Percentiles rank a stretch among this genome's conserved stretches.
Evolutionary conservation across 352 stramenopile genomes (phyloP).

Genomic region (Pythium sp.): DNA sequence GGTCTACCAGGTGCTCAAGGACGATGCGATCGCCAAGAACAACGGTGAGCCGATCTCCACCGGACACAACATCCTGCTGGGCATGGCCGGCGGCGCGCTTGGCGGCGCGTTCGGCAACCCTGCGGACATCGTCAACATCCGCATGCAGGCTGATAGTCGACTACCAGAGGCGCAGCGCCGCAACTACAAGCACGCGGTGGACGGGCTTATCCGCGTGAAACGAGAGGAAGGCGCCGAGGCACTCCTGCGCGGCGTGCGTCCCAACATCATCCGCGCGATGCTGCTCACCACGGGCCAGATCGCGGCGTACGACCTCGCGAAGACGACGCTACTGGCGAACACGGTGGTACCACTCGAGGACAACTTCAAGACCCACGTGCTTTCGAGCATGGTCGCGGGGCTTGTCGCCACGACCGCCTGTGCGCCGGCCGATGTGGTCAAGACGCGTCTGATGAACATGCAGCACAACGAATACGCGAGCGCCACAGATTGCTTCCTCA

Average conservation of each 20-base stretch:
- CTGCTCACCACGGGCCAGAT: constrained; percentile 82
- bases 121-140: constrained; percentile 82
- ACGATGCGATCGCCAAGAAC: constrained; percentile 65
- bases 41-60: constrained; percentile 64
- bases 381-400: constrained; percentile 73
- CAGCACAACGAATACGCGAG: constrained; percentile 75
- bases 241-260: constrained; percentile 68
- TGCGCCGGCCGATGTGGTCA: constrained; percentile 77
- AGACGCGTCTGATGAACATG: constrained; percentile 86
- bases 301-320: constrained; percentile 78
- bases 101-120: constrained; percentile 70
- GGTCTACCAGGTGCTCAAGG: constrained; percentile 83
- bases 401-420: constrained; percentile 78
- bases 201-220: constrained; percentile 62
- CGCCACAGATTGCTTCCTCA: constrained; percentile 77
- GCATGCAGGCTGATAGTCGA: constrained; percentile 78
- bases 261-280: constrained; percentile 85
- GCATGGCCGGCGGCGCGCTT: constrained; percentile 65
- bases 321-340: constrained; percentile 51
- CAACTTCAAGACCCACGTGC: constrained; percentile 69
- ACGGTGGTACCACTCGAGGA: constrained; percentile 45
- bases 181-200: constrained; percentile 82
- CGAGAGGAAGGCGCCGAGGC: constrained; percentile 61
- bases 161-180: constrained; percentile 57
- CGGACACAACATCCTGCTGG: constrained; percentile 63